Base-by-base conservation (phyloP, 768 basidiomycete genomes). In the Boletus tylopilopsis region DNA sequence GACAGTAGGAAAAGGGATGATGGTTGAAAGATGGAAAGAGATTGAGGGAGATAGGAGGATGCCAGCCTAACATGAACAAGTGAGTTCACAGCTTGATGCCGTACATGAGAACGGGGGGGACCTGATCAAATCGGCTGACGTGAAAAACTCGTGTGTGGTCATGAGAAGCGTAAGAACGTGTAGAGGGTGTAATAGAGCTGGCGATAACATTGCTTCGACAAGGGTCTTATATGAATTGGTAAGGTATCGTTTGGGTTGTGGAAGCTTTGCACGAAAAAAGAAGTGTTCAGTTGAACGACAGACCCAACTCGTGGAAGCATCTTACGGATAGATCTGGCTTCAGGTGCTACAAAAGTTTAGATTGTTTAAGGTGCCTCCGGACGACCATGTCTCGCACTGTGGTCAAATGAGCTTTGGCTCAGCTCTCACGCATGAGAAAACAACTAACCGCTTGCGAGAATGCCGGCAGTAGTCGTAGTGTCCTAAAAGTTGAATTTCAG, bases 311-410 rank as follows among this genome's bases (percentile, higher is more conserved):
- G 25, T n/a, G n/a, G n/a, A n/a, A n/a, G n/a, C 2, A 18, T 13
- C 8, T 49, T 51, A 61, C 60, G 51, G 3, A 39, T 51, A 49
- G 24, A 46, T 38, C 30, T 29, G 21, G 36, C 19, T 25, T 11
- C 19, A 13, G 19, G 11, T 48, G 33, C 75, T 70, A 87, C 58
- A 87, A 68, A 33, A 89, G 73, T 60, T 80, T 85, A 8, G 83
- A 85, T 57, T 85, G 84, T 54, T 82, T 85, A 23, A 89, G 74
- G 59, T 89, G 85, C 57, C 87, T 82, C 38, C 87, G 81, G 32
- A 88, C 80, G 42, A 90, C 86, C 85, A 88, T 89, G 60, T 90
- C 87, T 33, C 86, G 77, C 42, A 90, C 87, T 87, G 57, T 40
- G 23, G 45, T 37, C 47, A 24, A 16, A 33, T 61, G 44, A 55